These are phyloP conservation scores for Fusarium cyanostomum DNA, from an alignment of 2,329 filamentous ascomycete species.

Conservation along the genomic window DNA sequence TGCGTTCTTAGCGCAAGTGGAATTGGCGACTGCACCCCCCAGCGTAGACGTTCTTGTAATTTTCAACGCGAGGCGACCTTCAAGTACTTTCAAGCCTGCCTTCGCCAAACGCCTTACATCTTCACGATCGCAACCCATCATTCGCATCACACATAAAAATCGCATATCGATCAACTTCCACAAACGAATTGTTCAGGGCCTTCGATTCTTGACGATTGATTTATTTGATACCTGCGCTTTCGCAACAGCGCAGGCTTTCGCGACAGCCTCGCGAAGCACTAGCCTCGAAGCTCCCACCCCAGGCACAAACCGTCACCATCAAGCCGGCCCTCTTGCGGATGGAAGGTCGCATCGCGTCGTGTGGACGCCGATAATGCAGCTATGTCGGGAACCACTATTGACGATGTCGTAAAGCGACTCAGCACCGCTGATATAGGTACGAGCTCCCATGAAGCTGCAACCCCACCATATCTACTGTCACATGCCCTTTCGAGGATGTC, in stretches of 20 bases:
- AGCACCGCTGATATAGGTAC: slow-evolving; percentile 64
- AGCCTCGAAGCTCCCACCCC: slow-evolving; percentile 29
- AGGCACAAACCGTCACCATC: slow-evolving; percentile 28
- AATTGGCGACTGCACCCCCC: slow-evolving; percentile 54
- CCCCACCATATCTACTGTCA: slow-evolving; percentile 31
- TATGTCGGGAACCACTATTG: slow-evolving; percentile 70
- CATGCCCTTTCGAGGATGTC: slow-evolving; percentile 15
- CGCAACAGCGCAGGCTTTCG: slow-evolving; percentile 17
- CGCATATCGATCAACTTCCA: background rate
- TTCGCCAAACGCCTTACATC: slow-evolving; percentile 3
- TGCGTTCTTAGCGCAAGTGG: slow-evolving; percentile 53
- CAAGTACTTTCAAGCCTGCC: slow-evolving; percentile 32
- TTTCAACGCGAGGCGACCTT: slow-evolving; percentile 51
- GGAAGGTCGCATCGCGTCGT: slow-evolving; percentile 48
- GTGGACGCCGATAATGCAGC: slow-evolving; percentile 58
- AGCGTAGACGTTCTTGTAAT: slow-evolving; percentile 51
- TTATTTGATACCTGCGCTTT: slow-evolving; percentile 2
- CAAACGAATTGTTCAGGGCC: background rate
- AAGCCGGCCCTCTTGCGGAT: slow-evolving; percentile 45
- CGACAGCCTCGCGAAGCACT: slow-evolving; percentile 39
- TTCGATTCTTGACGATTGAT: background rate
- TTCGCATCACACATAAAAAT: background rate
- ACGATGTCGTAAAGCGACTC: slow-evolving; percentile 70
- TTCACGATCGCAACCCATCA: background rate
- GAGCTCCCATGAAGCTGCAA: slow-evolving; percentile 6